Percentiles rank a stretch among this genome's conserved stretches.
Evolutionary conservation across 805 yeast species (phyloP).

Genomic region (Wickerhamomyces rabaulensis): DNA sequence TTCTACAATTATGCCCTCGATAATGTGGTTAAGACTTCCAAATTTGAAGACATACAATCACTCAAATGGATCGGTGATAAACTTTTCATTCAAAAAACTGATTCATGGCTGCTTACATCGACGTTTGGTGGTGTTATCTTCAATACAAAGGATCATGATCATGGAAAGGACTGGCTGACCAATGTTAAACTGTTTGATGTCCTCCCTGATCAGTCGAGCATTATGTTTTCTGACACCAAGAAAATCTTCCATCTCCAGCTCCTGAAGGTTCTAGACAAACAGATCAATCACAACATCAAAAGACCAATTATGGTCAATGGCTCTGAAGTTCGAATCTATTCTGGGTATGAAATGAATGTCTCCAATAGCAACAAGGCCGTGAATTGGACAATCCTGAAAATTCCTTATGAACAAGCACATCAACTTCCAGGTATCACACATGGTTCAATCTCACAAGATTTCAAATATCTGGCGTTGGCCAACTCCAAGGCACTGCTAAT

Average conservation of each 20-base stretch:
- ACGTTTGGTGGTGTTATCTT: constrained; percentile 17
- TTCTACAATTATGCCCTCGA: constrained; percentile 7
- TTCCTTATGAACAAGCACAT: constrained; percentile 19
- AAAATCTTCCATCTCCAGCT: constrained; percentile 2
- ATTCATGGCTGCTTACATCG: constrained; percentile 24
- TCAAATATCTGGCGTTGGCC: constrained; percentile 19
- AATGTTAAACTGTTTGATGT: constrained; percentile 1
- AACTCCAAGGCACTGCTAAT: constrained; percentile 16
- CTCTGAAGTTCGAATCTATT: constrained; percentile 20
- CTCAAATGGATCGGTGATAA: constrained; percentile 14
- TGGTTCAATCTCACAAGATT: constrained; percentile 21
- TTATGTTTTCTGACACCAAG: constrained; percentile 2
- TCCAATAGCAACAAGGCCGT: constrained; percentile 8
- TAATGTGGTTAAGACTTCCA: constrained; percentile 2
- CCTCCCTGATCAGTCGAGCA: constrained; percentile 4
- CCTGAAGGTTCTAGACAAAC: constrained; percentile 5
- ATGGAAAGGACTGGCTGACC: constrained; percentile 3
- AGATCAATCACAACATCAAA: constrained; percentile 20
- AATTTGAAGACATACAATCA: constrained; percentile 1
- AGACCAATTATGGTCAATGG: constrained; percentile 20
- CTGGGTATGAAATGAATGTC: constrained; percentile 20
- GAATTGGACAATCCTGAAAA: constrained; percentile 18
- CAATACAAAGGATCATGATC: neutral
- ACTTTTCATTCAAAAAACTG: constrained; percentile 9
- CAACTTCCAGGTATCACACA: constrained; percentile 15